A percentile compares a stretch with the other conserved stretches of the same genome.
These are phyloP conservation scores for Ciborinia camelliae DNA, from an alignment of 2,329 filamentous ascomycete species.

Conservation along the genomic window DNA sequence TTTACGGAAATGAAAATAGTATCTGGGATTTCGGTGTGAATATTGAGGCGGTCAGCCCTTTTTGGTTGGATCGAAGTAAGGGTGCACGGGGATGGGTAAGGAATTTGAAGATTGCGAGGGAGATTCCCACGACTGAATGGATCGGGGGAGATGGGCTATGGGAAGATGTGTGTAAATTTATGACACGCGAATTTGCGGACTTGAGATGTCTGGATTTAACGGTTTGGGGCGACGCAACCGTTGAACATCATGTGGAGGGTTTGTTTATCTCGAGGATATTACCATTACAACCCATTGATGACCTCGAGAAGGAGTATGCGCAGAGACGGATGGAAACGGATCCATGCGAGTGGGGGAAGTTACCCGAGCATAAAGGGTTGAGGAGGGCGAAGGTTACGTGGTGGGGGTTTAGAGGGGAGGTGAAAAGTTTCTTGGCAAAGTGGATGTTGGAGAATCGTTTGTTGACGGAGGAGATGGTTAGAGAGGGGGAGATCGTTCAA, in stretches of 20 bases:
- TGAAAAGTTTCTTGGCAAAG: conserved; percentile 28
- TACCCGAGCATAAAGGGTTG: conserved; percentile 24
- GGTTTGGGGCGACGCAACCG: conserved; percentile 26
- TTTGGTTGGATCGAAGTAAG: conserved; percentile 27
- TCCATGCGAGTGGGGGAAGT: conserved; percentile 27
- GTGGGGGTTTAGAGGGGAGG: conserved; percentile 28
- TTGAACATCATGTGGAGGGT: background rate
- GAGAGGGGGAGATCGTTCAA: conserved; percentile 25
- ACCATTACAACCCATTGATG: too few species aligned
- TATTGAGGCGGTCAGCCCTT: conserved; percentile 27
- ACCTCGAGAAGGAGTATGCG: background rate
- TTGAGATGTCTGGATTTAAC: conserved; percentile 29
- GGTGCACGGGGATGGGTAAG: conserved; percentile 24
- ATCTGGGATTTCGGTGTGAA: conserved; percentile 32
- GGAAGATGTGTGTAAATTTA: conserved; percentile 23
- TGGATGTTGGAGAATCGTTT: conserved; percentile 30
- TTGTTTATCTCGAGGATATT: too few species aligned
- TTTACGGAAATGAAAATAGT: conserved; percentile 27
- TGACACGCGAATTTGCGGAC: conserved; percentile 1
- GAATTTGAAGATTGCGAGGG: conserved; percentile 28
- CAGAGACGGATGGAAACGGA: background rate
- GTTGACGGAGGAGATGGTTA: conserved; percentile 31
- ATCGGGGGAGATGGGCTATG: conserved; percentile 22
- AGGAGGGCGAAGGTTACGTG: conserved; percentile 27
- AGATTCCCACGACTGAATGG: conserved; percentile 22